These are phyloP conservation scores for Ogataea pini DNA, from an alignment of 805 yeast species.

Conservation along the genomic window DNA sequence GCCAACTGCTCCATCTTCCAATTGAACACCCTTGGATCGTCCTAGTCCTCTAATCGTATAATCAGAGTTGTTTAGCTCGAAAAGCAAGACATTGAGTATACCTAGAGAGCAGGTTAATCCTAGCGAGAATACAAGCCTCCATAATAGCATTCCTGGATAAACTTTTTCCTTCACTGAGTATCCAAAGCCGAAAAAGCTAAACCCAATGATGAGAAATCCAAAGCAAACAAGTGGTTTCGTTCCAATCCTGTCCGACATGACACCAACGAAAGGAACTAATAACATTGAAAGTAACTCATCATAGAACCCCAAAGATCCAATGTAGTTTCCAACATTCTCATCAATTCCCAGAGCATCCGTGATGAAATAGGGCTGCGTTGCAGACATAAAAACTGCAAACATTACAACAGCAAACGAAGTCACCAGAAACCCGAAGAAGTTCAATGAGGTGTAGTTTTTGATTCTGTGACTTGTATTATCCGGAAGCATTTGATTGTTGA, in stretches of 20 bases:
- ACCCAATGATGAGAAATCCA: constrained; percentile 51
- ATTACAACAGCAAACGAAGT: constrained; percentile 26
- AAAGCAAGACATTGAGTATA: constrained; percentile 48
- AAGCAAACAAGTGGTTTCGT: constrained; percentile 50
- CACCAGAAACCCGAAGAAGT: constrained; percentile 29
- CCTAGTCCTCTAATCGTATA: constrained; percentile 35
- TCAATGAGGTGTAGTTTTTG: constrained; percentile 24
- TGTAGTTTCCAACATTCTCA: constrained; percentile 41
- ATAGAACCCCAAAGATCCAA: constrained; percentile 51
- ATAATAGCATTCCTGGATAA: constrained; percentile 51
- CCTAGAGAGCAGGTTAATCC: constrained; percentile 56
- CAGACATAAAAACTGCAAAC: constrained; percentile 33
- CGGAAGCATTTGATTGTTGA: not conserved
- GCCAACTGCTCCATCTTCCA: constrained; percentile 1
- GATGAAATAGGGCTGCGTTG: constrained; percentile 35
- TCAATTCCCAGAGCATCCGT: constrained; percentile 35
- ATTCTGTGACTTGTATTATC: constrained; percentile 14
- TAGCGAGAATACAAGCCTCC: constrained; percentile 57
- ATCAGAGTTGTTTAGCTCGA: constrained; percentile 48
- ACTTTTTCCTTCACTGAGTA: constrained; percentile 39
- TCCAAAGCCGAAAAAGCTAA: constrained; percentile 52
- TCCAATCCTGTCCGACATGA: constrained; percentile 62
- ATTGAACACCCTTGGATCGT: constrained; percentile 10
- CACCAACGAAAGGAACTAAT: constrained; percentile 63
- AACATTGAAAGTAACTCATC: constrained; percentile 60